Percentiles rank a stretch among this genome's conserved stretches.
Evolutionary conservation across 73 alveolate species (phyloP).

Genomic region (Tetrahymena malaccensis): DNA sequence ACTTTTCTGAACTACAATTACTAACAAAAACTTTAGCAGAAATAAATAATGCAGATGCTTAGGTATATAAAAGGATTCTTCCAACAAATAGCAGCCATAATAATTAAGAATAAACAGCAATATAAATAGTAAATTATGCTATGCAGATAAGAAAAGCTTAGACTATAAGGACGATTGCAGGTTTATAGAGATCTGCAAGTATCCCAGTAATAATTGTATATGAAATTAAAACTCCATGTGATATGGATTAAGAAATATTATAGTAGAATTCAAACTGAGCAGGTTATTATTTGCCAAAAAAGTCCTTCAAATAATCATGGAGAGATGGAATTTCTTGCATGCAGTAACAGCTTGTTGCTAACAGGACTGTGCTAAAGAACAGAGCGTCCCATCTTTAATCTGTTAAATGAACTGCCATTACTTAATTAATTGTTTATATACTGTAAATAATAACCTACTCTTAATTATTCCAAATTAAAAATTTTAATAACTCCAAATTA

Average conservation of each 20-base stretch:
- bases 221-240: background rate
- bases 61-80: background rate
- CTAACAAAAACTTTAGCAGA: background rate
- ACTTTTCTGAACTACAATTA: background rate
- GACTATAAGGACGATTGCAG: background rate
- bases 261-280: background rate
- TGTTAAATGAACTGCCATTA: background rate
- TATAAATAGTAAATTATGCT: background rate
- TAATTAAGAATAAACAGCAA: background rate
- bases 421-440: no score
- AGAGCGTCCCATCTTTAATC: background rate
- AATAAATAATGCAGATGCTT: background rate
- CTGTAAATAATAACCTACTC: background rate
- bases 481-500: background rate
- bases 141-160: background rate
- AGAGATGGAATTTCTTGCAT: background rate
- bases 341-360: background rate
- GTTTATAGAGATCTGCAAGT: background rate
- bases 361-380: background rate
- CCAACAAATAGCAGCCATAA: background rate
- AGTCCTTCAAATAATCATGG: background rate
- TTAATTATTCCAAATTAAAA: background rate
- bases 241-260: background rate
- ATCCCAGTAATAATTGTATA: background rate
- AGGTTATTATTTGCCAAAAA: background rate